A percentile compares a stretch with the other conserved stretches of the same genome.
phyloP scores from a whole-genome alignment of 78 protist genomes.

The Dictyostelium purpureum region DNA sequence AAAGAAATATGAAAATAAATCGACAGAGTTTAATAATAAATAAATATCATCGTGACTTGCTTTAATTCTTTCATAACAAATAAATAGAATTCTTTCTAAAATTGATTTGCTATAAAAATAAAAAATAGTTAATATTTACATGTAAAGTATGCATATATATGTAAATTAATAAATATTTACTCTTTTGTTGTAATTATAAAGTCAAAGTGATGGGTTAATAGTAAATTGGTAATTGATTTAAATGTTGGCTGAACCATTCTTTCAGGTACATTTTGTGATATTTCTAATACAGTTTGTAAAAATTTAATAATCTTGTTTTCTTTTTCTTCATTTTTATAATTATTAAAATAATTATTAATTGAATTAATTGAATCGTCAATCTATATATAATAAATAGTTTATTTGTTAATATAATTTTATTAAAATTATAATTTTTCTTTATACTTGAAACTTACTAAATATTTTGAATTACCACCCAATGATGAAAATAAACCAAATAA shows the following conservation, averaged over 20 bases:
- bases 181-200: neutral
- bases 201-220: constrained; percentile 33
- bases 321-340: neutral
- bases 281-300: neutral
- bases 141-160: neutral
- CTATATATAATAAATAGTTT: neutral
- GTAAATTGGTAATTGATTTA: constrained; percentile 15
- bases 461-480: constrained; percentile 59
- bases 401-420: neutral
- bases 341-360: neutral
- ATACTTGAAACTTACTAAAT: neutral
- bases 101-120: neutral
- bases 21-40: constrained; percentile 21
- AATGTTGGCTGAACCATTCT: constrained; percentile 10
- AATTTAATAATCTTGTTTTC: neutral
- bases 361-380: constrained; percentile 4
- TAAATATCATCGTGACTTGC: constrained; percentile 23
- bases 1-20: constrained; percentile 14
- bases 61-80: neutral
- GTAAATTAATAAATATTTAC: neutral
- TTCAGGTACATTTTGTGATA: neutral
- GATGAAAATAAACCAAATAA: constrained; percentile 54
- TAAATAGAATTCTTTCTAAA: neutral
- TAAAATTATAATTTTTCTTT: too few relatives aligned
- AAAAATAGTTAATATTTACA: too few relatives aligned